A percentile compares a stretch with the other conserved stretches of the same genome.
phyloP scores from a whole-genome alignment of 73 alveolate species.

The Symbiodinium pilosum region DNA sequence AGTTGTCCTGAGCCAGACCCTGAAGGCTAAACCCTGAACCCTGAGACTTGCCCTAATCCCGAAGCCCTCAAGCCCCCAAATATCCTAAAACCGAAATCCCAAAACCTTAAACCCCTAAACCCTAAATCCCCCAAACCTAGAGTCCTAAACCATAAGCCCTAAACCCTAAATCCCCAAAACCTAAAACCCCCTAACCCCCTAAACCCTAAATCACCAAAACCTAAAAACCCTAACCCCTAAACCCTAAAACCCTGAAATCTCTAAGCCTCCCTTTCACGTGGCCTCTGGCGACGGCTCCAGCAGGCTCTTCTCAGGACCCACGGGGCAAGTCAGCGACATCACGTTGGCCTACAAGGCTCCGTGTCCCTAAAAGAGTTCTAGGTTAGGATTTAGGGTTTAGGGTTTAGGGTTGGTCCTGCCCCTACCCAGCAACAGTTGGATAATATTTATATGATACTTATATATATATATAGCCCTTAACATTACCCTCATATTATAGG shows the following conservation, averaged over 20 bases:
- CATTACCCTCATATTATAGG: no score
- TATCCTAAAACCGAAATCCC: no score
- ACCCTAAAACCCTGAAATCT: not conserved
- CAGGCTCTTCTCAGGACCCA: conserved; percentile 73
- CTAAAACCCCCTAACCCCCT: not conserved
- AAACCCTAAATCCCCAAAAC: not conserved
- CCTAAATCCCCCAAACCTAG: not conserved
- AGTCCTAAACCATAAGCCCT: not conserved
- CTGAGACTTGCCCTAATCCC: not conserved
- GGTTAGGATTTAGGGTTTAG: no score
- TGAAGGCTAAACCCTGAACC: not conserved
- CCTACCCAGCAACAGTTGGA: no score
- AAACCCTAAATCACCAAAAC: not conserved
- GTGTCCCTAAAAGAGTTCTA: no score
- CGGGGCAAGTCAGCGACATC: conserved; percentile 86
- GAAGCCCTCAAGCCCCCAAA: not conserved
- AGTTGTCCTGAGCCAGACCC: no score
- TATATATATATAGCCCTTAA: no score
- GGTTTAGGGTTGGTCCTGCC: no score
- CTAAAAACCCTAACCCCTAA: not conserved
- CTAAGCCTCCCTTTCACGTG: no score
- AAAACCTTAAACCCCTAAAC: not conserved
- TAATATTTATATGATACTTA: no score
- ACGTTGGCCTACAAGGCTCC: not conserved
- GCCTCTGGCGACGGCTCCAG: conserved; percentile 35